These are phyloP conservation scores for Lecanicillium sp. DNA, from an alignment of 2,329 filamentous ascomycete genomes.

Conservation along the genomic window DNA sequence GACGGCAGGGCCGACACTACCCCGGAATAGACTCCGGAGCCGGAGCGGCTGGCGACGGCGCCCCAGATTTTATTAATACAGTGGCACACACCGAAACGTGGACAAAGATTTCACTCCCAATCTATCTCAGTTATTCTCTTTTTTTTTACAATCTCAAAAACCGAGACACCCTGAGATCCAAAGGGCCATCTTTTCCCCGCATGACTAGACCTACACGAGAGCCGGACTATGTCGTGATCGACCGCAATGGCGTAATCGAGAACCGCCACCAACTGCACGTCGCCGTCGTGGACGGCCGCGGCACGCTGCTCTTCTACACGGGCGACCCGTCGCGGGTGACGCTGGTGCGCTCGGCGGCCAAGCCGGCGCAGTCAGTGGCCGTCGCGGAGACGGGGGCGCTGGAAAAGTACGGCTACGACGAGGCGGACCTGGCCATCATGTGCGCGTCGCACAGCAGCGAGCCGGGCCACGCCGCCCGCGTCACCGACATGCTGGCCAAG, in stretches of 20 bases:
- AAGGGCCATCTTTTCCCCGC: no score
- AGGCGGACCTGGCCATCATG: constrained; percentile 35
- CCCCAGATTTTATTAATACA: no score
- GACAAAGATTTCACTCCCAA: no score
- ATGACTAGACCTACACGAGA: constrained; percentile 8
- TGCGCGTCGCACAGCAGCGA: constrained; percentile 40
- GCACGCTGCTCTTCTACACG: constrained; percentile 28
- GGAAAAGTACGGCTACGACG: constrained; percentile 27
- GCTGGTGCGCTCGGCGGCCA: constrained; percentile 36
- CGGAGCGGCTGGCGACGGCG: no score
- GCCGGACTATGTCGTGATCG: constrained; percentile 25
- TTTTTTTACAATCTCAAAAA: no score
- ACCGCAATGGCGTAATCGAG: constrained; percentile 32
- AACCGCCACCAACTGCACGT: constrained; percentile 36
- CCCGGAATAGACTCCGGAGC: no score
- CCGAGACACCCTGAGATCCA: no score
- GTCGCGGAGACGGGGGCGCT: constrained; percentile 32
- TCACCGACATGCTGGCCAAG: constrained; percentile 28
- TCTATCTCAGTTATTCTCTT: no score
- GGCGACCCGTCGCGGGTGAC: constrained; percentile 34
- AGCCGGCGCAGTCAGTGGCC: constrained; percentile 36
- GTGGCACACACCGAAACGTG: no score
- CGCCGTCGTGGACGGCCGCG: constrained; percentile 29
- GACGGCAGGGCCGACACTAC: no score
- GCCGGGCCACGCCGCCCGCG: constrained; percentile 28